These are phyloP conservation scores for Schizochytrium sp. DNA, from an alignment of 108 stramenopile genomes.

Conservation along the genomic window DNA sequence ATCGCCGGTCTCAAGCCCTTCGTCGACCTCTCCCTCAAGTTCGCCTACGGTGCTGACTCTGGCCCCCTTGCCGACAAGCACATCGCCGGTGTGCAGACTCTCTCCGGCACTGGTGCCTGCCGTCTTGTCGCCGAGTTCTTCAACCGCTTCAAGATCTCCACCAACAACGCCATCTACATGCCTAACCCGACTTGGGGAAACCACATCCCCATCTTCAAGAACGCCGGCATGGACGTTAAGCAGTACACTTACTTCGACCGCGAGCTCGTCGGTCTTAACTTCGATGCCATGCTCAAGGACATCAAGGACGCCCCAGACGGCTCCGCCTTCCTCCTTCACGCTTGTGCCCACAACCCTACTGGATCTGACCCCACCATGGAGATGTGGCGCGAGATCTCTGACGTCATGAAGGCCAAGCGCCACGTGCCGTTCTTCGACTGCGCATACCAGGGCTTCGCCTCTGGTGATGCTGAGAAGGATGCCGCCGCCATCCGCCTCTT, in stretches of 20 bases:
- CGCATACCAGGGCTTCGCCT: conserved; percentile 98
- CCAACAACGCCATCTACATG: conserved; percentile 82
- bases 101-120: conserved; percentile 96
- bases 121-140: conserved; percentile 91
- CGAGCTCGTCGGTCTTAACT: conserved; percentile 86
- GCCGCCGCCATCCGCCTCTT: conserved; percentile 89
- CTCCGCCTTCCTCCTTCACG: conserved; percentile 91
- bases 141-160: conserved; percentile 76
- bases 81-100: conserved; percentile 86
- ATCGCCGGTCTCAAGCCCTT: conserved; percentile 90
- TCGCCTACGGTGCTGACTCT: conserved; percentile 89
- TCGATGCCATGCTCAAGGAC: conserved; percentile 87
- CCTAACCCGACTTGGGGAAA: conserved; percentile 98
- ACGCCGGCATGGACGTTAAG: conserved; percentile 86
- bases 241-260: conserved; percentile 91
- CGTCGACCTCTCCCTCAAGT: conserved; percentile 85
- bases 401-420: conserved; percentile 81
- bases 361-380: conserved; percentile 92
- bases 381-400: conserved; percentile 88
- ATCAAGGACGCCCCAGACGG: conserved; percentile 84
- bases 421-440: conserved; percentile 94
- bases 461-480: conserved; percentile 93
- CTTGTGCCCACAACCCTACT: conserved; percentile 99
- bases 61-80: conserved; percentile 81
- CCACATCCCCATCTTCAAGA: conserved; percentile 89